These are phyloP conservation scores for Colletotrichum chrysophilum DNA, from an alignment of 2,329 filamentous ascomycete species.

Conservation along the genomic window DNA sequence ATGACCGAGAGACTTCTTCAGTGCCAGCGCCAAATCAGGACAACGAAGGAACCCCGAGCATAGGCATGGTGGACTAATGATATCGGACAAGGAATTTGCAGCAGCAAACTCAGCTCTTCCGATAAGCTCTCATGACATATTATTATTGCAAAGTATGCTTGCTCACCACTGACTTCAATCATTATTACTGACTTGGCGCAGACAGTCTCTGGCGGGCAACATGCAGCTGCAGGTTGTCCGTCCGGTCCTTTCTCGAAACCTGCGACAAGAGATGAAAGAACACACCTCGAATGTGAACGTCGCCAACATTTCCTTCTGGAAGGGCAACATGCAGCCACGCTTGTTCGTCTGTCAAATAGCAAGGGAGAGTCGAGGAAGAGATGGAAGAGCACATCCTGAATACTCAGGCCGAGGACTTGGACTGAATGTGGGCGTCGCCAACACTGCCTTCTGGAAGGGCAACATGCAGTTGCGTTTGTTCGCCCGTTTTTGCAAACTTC, in stretches of 20 bases:
- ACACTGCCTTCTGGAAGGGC: slow-evolving; percentile 82
- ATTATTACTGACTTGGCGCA: neutral
- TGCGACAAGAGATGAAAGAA: neutral
- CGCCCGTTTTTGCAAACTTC: neutral
- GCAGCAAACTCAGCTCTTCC: neutral
- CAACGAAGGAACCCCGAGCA: neutral
- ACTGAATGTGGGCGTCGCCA: slow-evolving; percentile 91
- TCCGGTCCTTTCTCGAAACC: neutral
- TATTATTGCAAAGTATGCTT: neutral
- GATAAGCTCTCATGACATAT: neutral
- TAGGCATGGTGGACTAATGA: neutral
- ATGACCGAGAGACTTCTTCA: neutral
- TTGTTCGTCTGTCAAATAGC: neutral
- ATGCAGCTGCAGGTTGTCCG: neutral
- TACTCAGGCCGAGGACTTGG: too few relatives aligned
- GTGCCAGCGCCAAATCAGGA: neutral
- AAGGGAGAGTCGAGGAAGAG: too few relatives aligned
- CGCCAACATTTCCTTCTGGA: slow-evolving; percentile 90
- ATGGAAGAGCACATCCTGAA: too few relatives aligned
- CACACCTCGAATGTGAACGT: slow-evolving; percentile 42
- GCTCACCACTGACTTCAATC: neutral
- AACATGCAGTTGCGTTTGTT: neutral
- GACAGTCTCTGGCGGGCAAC: neutral
- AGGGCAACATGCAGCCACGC: slow-evolving; percentile 38
- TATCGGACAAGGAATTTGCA: too few relatives aligned